A percentile compares a stretch with the other conserved stretches of the same genome.
Conservation (phyloP, 805 yeast genomes). For the Teunomyces barrocoloradensis region DNA sequence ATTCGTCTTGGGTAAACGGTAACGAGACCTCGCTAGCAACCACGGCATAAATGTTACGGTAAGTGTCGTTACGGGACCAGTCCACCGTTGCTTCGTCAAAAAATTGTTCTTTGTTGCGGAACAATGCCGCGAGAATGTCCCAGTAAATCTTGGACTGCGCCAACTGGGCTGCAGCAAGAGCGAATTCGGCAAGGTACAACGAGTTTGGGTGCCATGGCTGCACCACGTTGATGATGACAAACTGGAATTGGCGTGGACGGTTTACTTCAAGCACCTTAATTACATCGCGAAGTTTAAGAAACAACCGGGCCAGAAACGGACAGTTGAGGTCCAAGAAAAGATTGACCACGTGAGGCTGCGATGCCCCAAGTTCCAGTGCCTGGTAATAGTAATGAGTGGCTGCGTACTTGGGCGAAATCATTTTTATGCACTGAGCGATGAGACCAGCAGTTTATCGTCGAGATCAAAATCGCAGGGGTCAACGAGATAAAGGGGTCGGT, state of each 20-base stretch:
- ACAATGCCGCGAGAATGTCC: constrained; percentile 54
- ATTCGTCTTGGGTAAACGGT: constrained; percentile 28
- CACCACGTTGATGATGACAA: constrained; percentile 68
- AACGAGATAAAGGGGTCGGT: neutral
- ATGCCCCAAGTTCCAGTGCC: constrained; percentile 14
- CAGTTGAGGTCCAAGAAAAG: constrained; percentile 75
- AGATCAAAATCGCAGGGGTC: constrained; percentile 3
- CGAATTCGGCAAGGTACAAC: constrained; percentile 64
- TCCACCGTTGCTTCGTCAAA: constrained; percentile 61
- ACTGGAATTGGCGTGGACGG: constrained; percentile 51
- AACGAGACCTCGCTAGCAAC: constrained; percentile 35
- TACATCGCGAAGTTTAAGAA: constrained; percentile 52
- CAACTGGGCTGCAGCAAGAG: constrained; percentile 67
- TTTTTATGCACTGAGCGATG: constrained; percentile 8
- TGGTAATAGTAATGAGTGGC: constrained; percentile 31
- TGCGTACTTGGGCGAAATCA: constrained; percentile 45
- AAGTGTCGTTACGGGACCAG: constrained; percentile 54
- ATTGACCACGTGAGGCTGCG: constrained; percentile 49
- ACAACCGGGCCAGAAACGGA: constrained; percentile 68
- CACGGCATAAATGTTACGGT: constrained; percentile 41
- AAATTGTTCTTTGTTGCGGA: constrained; percentile 51
- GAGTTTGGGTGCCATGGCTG: constrained; percentile 92
- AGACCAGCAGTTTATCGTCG: neutral
- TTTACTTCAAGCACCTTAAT: constrained; percentile 50
- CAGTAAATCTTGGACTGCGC: constrained; percentile 24